Evolutionary conservation across 345 rosid genomes (phyloP).

Genomic region (Stellera chamaejasme): DNA sequence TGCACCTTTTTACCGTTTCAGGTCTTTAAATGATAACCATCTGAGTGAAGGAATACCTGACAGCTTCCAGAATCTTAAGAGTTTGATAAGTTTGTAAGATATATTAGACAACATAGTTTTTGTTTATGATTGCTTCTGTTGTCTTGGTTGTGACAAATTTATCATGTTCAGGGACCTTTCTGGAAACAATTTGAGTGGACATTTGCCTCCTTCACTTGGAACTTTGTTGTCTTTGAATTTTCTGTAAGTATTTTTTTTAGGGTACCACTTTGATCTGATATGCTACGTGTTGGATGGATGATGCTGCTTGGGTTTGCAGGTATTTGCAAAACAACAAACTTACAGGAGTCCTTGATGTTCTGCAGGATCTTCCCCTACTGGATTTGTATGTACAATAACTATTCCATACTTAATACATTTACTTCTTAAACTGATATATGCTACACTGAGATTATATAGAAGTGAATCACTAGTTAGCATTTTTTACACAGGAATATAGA

Average conservation of each 20-base stretch:
- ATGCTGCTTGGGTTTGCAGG: conserved; percentile 33
- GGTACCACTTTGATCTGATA: neutral
- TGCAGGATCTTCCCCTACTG: conserved; percentile 64
- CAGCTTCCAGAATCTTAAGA: conserved; percentile 45
- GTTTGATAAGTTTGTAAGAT: conserved; percentile 52
- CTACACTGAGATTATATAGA: neutral
- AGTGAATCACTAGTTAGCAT: conserved; percentile 12
- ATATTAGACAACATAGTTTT: neutral
- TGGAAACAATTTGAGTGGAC: conserved; percentile 57
- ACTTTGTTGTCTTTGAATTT: conserved; percentile 53
- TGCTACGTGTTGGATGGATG: neutral
- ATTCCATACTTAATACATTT: conserved; percentile 2
- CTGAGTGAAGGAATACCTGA: conserved; percentile 71
- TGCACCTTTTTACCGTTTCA: conserved; percentile 19
- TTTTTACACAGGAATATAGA: conserved; percentile 54
- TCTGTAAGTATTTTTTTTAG: conserved; percentile 42
- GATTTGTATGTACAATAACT: conserved; percentile 42
- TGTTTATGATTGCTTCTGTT: conserved; percentile 2
- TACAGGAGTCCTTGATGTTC: conserved; percentile 58
- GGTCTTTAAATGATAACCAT: conserved; percentile 62
- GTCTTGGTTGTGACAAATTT: conserved; percentile 13
- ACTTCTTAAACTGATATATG: neutral
- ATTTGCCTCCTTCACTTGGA: conserved; percentile 71
- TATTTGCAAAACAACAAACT: conserved; percentile 77
- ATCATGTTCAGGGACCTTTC: conserved; percentile 63